Evolutionary conservation across 345 rosid species (phyloP).

Genomic region (Psidium friedrichsthalianum): DNA sequence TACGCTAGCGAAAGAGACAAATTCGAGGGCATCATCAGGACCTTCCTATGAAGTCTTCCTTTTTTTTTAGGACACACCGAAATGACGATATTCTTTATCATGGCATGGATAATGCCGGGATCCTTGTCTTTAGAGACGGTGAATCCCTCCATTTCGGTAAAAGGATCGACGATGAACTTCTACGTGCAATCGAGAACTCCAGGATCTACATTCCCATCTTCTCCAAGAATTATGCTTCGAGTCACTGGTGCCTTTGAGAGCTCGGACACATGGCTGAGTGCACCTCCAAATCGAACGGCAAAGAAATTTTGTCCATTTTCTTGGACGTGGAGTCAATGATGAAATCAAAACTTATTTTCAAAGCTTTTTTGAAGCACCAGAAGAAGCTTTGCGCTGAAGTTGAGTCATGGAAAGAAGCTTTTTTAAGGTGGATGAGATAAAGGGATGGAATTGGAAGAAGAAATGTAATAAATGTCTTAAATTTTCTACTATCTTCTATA

Average conservation of each 20-base stretch:
- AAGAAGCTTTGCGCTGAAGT: rapidly evolving
- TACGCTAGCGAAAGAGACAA: background rate
- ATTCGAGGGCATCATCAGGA: background rate
- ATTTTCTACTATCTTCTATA: rapidly evolving
- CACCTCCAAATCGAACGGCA: background rate
- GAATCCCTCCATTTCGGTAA: background rate
- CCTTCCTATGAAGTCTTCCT: background rate
- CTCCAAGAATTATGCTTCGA: background rate
- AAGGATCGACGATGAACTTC: background rate
- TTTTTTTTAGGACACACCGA: no score
- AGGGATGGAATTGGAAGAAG: background rate
- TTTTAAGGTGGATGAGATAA: background rate
- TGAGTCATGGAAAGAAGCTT: background rate
- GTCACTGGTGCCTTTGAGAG: background rate
- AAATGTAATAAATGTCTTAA: background rate
- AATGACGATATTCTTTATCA: background rate
- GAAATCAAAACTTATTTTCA: no score
- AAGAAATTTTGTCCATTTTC: background rate
- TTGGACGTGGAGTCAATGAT: background rate
- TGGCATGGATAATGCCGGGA: background rate
- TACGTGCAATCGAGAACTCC: background rate
- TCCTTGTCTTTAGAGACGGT: background rate
- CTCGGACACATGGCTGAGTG: background rate
- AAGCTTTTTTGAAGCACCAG: background rate
- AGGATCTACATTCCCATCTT: background rate